Conservation (phyloP, 192 early-diverging fungal genomes). For the Podila clonocystis region DNA sequence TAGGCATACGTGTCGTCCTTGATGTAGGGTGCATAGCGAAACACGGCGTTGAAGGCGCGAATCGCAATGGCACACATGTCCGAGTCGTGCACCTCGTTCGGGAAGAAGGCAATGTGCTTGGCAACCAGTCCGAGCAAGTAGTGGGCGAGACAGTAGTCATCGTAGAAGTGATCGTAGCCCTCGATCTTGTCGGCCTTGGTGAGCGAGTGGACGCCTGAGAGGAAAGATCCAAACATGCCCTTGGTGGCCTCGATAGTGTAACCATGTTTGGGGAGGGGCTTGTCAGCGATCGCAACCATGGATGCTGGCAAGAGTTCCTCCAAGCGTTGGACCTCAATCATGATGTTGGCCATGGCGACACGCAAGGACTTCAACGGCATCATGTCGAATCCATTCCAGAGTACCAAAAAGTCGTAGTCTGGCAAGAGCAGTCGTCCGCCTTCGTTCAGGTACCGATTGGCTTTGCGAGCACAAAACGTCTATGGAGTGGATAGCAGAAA, state of each 20-base stretch:
- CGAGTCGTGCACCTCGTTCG: constrained; percentile 40
- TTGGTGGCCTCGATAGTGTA: constrained; percentile 50
- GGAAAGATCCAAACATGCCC: constrained; percentile 42
- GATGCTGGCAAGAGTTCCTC: constrained; percentile 27
- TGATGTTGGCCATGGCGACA: constrained; percentile 40
- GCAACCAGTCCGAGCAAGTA: constrained; percentile 73
- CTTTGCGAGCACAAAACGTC: constrained; percentile 85
- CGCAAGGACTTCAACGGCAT: constrained; percentile 60
- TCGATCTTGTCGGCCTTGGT: constrained; percentile 21
- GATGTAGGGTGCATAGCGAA: constrained; percentile 66
- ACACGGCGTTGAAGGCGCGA: constrained; percentile 52
- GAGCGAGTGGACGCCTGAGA: constrained; percentile 25
- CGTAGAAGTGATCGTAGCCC: constrained; percentile 68
- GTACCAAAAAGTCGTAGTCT: constrained; percentile 79
- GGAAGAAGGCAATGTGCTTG: constrained; percentile 65
- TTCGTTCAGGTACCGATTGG: constrained; percentile 78
- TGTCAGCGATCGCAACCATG: constrained; percentile 34
- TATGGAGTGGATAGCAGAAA: constrained; percentile 29
- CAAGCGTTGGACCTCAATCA: constrained; percentile 25
- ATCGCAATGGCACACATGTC: constrained; percentile 34
- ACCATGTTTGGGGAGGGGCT: constrained; percentile 19
- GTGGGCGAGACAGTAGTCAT: constrained; percentile 80
- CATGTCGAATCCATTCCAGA: constrained; percentile 79
- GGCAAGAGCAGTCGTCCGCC: constrained; percentile 72
- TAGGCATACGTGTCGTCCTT: constrained; percentile 71